phyloP scores from a whole-genome alignment of 2,329 filamentous ascomycete genomes.

The Herpomyces periplanetae region DNA sequence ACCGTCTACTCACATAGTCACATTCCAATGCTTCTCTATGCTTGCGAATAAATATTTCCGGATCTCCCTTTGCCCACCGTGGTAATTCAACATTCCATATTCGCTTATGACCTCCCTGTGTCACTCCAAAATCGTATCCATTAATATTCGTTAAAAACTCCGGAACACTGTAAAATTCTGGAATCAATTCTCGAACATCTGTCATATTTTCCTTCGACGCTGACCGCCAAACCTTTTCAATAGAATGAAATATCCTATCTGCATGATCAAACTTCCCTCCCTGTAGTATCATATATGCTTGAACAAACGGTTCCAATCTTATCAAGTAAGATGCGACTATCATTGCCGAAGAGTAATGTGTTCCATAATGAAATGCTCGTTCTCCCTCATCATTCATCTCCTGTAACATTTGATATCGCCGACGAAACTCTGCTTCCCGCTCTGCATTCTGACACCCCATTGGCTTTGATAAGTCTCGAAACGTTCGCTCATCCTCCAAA shows the following conservation, averaged over 20 bases:
- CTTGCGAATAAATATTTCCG: conserved; percentile 74
- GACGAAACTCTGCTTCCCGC: conserved; percentile 36
- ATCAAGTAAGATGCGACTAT: conserved; percentile 90
- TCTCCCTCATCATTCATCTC: conserved; percentile 43
- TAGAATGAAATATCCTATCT: conserved; percentile 71
- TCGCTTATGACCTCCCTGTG: conserved; percentile 34
- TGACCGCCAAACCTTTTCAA: conserved; percentile 61
- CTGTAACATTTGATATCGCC: conserved; percentile 48
- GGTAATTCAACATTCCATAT: conserved; percentile 69
- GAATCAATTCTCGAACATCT: conserved; percentile 71
- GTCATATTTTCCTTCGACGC: conserved; percentile 63
- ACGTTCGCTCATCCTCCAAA: conserved; percentile 39
- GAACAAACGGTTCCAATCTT: conserved; percentile 69
- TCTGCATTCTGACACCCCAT: conserved; percentile 62
- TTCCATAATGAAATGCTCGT: conserved; percentile 79
- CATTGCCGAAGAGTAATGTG: conserved; percentile 96
- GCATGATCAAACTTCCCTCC: conserved; percentile 90
- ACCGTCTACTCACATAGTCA: conserved; percentile 48
- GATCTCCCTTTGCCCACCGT: conserved; percentile 82
- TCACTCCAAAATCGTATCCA: conserved; percentile 57
- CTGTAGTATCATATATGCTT: conserved; percentile 70
- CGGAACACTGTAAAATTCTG: conserved; percentile 84
- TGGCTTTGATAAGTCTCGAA: conserved; percentile 65
- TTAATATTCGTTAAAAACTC: conserved; percentile 87
- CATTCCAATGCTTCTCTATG: conserved; percentile 85